Conservation (phyloP, 2,329 filamentous ascomycete genomes). For the Fusarium palustre region DNA sequence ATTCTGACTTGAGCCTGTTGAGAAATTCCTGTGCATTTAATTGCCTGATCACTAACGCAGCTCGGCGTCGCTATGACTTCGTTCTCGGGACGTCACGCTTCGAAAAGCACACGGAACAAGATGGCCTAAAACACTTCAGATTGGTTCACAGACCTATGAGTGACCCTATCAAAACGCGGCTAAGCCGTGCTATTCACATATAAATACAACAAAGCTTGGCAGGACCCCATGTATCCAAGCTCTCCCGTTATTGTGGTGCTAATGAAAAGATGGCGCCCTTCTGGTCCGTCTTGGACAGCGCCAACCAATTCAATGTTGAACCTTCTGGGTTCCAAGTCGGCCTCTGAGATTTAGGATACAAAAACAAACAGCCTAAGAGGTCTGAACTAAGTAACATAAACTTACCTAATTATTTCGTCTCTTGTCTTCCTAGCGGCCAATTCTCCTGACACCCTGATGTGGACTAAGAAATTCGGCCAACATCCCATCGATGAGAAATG, state of each 20-base stretch:
- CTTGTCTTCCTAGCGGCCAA: no score
- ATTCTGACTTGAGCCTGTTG: slow-evolving; percentile 9
- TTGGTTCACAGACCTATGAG: neutral
- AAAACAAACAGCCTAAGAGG: no score
- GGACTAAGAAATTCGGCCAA: slow-evolving; percentile 1
- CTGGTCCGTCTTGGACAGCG: slow-evolving; percentile 1
- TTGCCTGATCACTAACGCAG: neutral
- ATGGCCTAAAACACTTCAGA: slow-evolving; percentile 9
- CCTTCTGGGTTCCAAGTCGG: no score
- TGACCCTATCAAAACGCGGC: neutral
- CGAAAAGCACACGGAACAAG: slow-evolving; percentile 7
- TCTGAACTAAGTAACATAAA: no score
- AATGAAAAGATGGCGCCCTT: neutral
- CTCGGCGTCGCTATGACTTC: neutral
- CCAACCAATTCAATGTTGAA: slow-evolving; percentile 11
- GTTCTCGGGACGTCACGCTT: slow-evolving; percentile 10
- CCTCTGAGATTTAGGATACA: no score
- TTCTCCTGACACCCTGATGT: no score
- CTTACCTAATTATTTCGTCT: no score
- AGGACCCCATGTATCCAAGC: slow-evolving; percentile 1
- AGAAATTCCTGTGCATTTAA: neutral
- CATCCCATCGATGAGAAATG: slow-evolving; percentile 14
- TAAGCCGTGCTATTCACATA: neutral
- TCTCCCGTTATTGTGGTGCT: slow-evolving; percentile 1
- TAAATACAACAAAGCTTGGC: slow-evolving; percentile 28